Conservation (phyloP, 2,329 filamentous ascomycete species). For the Teratosphaeriaceae sp. region DNA sequence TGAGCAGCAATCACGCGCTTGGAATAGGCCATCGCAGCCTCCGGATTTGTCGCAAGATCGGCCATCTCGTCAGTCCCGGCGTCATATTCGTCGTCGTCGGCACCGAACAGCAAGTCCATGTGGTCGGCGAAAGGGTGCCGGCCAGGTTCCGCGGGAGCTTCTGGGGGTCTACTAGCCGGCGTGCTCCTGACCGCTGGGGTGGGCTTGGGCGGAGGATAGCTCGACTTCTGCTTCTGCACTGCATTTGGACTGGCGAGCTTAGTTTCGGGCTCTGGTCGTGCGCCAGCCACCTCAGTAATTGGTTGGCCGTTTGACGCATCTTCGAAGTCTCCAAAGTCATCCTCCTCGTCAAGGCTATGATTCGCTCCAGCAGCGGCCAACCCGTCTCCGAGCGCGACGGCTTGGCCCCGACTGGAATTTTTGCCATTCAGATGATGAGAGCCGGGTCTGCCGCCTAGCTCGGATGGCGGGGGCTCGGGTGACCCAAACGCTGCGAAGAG, state of each 20-base stretch:
- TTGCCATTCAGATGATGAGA: too few species aligned
- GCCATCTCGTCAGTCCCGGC: slow-evolving; percentile 28
- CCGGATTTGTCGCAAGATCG: slow-evolving; percentile 27
- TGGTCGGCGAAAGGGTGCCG: slow-evolving; percentile 27
- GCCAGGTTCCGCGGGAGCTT: slow-evolving; percentile 10
- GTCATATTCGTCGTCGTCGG: slow-evolving; percentile 28
- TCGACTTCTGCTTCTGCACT: not conserved
- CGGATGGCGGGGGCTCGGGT: slow-evolving; percentile 1
- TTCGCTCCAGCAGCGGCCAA: too few species aligned
- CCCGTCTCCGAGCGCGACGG: too few species aligned
- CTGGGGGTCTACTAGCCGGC: not conserved
- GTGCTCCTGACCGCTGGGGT: not conserved
- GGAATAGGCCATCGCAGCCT: slow-evolving; percentile 30
- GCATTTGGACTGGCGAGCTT: not conserved
- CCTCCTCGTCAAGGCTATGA: slow-evolving; percentile 31
- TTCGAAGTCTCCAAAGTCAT: slow-evolving; percentile 51
- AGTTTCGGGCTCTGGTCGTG: not conserved
- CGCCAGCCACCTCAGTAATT: not conserved
- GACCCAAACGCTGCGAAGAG: slow-evolving; percentile 46
- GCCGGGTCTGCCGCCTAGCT: not conserved
- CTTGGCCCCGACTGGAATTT: too few species aligned
- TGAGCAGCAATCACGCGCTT: slow-evolving; percentile 26
- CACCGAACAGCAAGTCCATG: slow-evolving; percentile 29
- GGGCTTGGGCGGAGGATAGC: slow-evolving; percentile 1
- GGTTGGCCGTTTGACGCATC: slow-evolving; percentile 31